Base-by-base conservation (phyloP, 2,329 filamentous ascomycete genomes). In the Claviceps sp. region DNA sequence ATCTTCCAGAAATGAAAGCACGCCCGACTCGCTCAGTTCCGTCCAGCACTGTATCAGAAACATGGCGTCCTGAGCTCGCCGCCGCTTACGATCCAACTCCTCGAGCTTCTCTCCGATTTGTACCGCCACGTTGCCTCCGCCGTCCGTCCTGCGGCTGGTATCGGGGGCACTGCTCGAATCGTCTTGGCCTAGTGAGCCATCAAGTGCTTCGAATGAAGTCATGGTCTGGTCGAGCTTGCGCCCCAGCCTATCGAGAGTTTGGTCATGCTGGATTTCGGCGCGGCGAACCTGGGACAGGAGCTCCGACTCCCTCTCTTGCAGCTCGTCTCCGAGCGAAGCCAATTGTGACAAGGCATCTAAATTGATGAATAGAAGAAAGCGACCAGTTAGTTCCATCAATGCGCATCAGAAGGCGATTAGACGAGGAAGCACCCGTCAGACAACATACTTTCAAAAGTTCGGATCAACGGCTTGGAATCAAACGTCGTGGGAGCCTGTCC, bases 41-140 rank as follows among this genome's bases (percentile, higher is more conserved):
- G 88, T 82, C 91, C 93, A 98, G 71, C 93, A 98, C 64, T 95
- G 86, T 57, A 98, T 89, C 53, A 98, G 70, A 65, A 97, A 97
- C 64, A 87, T 91, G 54, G 93, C 90, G 71, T 98, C 93, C 65
- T 93, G 78, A 36, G 93, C 93, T 54, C 91, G 77, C 63, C 88
- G 84, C 59, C 90, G 77, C 70, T 98, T 95, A 62, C 88, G 82
- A 68, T 98, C 93, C 54, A 98, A 75, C 66, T 97, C 91, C 70
- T 98, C 93, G 11, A 98, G 74, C 62, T 85, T 83, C 70, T 95
- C 89, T 59, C 93, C 93, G 50, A 96, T 97, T 65, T 95, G 88
- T 50, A 98, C 88, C 0, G 93, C 93, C 56, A 93, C 80, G 64
- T 91, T 95, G 1, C 91, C 91, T 29, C 86, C 88, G 22, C 74